Base-by-base conservation (phyloP, 2,329 filamentous ascomycete species). In the Colletotrichum falcatum region DNA sequence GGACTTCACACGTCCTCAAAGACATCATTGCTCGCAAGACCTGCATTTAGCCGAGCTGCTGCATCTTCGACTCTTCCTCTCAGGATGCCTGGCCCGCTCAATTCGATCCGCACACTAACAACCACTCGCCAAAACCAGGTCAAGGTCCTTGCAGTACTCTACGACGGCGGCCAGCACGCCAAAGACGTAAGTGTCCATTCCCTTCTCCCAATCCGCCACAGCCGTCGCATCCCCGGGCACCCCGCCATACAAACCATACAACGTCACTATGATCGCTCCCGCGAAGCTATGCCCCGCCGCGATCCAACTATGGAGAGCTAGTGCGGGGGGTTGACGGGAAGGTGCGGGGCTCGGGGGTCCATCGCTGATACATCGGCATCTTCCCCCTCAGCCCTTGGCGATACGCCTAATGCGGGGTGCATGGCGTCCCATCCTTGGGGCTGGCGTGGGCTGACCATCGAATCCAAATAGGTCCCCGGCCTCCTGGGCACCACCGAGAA, bases 401-500 rank as follows among this genome's bases (percentile, higher is more conserved):
- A 49, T 28, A 28, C 37, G 42, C 44, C 26, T 56, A 61, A 71
- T 71, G 69, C 69, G 69, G 69, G 69, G 69, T 71, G 69, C 69
- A 70, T 71, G 39, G 51, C 44, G 37, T 14, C 23, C 2, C 11
- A 67, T 70, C 64, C 58, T 23, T 53, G 64, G 58, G 61, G 30
- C 39, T 28, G 26, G 33, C 26, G 28, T 46, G 55, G 39, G 60
- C 69, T 71, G 55, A 71, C 60, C 5, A 51, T 53, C 26, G 46
- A 49, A 74, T 74, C 75, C 46, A 35, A 62, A 72, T 16, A 91
- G 88, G 88, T 91, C 81, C 94, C 95, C 74, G 89, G 89, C 78
- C 89, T 99, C 77, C 90, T 98, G 78, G 96, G 96, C 79, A 97
- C 96, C 74, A 98, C 94, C 59, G 94, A 99, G 89, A 98, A 98